phyloP scores from a whole-genome alignment of 345 rosid genomes.

The Rhodamnia rubescens region DNA sequence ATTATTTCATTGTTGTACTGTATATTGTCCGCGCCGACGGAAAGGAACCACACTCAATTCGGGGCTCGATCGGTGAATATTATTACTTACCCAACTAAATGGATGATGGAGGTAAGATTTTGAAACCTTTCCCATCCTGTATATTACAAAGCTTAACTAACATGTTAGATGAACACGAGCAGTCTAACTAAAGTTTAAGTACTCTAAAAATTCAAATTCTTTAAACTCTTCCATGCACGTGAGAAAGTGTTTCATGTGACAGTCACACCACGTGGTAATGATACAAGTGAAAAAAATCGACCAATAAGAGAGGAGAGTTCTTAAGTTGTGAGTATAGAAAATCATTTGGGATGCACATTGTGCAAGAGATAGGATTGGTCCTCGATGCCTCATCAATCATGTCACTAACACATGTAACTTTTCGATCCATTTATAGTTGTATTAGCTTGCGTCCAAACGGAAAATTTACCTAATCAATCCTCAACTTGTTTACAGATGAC shows the following conservation, averaged over 20 bases:
- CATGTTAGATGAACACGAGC: not conserved
- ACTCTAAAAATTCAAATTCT: no score
- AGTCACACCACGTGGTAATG: not conserved
- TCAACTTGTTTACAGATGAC: no score
- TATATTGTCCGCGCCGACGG: not conserved
- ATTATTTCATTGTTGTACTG: not conserved
- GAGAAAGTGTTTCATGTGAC: not conserved
- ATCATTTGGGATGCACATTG: not conserved
- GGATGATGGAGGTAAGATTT: not conserved
- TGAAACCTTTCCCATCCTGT: not conserved
- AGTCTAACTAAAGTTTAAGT: no score
- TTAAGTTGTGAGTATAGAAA: not conserved
- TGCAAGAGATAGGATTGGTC: no score
- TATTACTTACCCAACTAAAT: not conserved
- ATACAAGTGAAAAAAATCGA: not conserved
- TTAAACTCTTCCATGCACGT: not conserved
- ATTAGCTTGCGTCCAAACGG: no score
- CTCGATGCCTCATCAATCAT: not conserved
- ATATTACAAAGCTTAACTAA: not conserved
- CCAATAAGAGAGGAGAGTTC: not conserved
- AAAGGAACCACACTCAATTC: not conserved
- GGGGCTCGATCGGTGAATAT: not conserved
- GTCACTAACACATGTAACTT: not conserved
- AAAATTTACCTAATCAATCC: no score
- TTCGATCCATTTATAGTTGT: no score